Percentiles rank a stretch among this genome's conserved stretches.
phyloP scores from a whole-genome alignment of 352 stramenopile species.

The Peronospora destructor region DNA sequence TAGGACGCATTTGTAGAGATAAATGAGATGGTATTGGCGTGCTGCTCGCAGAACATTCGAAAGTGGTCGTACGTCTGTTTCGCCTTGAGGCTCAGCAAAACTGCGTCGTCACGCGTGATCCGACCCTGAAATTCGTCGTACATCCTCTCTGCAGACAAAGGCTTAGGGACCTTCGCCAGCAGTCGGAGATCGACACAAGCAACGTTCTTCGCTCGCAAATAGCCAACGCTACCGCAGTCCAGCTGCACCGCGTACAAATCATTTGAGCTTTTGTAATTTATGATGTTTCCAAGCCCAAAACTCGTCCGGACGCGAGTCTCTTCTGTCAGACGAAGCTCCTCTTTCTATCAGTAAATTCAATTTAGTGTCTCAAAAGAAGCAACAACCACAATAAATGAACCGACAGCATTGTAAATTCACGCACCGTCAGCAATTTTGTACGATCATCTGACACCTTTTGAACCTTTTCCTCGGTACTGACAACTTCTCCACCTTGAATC shows the following conservation, averaged over 20 bases:
- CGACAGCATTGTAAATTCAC: slow-evolving; percentile 1
- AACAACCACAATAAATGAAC: too few species aligned
- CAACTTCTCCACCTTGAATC: not conserved
- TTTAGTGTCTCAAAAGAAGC: not conserved
- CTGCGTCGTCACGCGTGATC: slow-evolving; percentile 53
- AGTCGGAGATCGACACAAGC: slow-evolving; percentile 60
- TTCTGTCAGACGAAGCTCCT: slow-evolving; percentile 24
- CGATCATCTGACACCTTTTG: slow-evolving; percentile 2
- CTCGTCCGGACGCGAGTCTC: slow-evolving; percentile 23
- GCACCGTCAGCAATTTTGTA: slow-evolving; percentile 36
- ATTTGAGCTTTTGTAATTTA: slow-evolving; percentile 18
- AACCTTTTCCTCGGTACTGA: not conserved
- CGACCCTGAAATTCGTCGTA: slow-evolving; percentile 60
- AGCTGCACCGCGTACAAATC: slow-evolving; percentile 36
- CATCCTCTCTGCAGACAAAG: slow-evolving; percentile 57
- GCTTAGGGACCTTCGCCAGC: slow-evolving; percentile 57
- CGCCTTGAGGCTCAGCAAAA: slow-evolving; percentile 41
- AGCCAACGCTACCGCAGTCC: slow-evolving; percentile 28
- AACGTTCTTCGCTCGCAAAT: slow-evolving; percentile 42
- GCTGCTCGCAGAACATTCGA: slow-evolving; percentile 61
- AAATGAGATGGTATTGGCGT: slow-evolving; percentile 67
- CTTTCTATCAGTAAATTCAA: slow-evolving; percentile 14
- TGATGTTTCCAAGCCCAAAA: slow-evolving; percentile 24
- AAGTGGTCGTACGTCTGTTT: slow-evolving; percentile 47
- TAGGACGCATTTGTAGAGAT: slow-evolving; percentile 67